Conservation (phyloP, 176 grass and related monocot species). For the Bromus sterilis region DNA sequence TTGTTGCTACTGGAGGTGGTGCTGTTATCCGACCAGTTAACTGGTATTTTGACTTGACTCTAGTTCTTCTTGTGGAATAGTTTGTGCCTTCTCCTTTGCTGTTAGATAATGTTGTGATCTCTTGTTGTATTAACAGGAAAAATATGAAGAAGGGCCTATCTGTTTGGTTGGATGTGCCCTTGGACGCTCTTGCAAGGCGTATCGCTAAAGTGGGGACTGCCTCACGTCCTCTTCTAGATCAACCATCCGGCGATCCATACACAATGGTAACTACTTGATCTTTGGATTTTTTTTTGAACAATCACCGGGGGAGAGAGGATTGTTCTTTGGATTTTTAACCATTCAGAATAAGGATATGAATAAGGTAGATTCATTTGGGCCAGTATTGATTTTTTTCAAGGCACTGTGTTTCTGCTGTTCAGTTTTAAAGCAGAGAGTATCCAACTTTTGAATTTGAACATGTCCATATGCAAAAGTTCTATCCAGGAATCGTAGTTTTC, state of each 20-base stretch:
- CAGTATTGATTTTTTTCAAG: not conserved
- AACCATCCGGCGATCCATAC: conserved; percentile 90
- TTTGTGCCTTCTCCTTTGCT: not conserved
- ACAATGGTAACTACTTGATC: conserved; percentile 53
- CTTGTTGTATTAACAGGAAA: conserved; percentile 51
- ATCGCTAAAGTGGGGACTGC: conserved; percentile 93
- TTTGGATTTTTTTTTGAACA: not conserved
- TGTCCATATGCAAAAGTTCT: not conserved
- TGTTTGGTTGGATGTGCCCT: conserved; percentile 95
- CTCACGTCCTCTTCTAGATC: conserved; percentile 92
- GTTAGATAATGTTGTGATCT: not conserved
- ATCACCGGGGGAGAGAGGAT: too few relatives aligned
- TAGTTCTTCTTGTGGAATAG: not conserved
- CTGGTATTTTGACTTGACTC: conserved; percentile 47
- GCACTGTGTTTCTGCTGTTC: not conserved
- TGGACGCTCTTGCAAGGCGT: conserved; percentile 84
- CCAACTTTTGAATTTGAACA: too few relatives aligned
- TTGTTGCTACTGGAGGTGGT: conserved; percentile 95
- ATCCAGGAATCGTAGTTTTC: not conserved
- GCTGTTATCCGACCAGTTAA: conserved; percentile 93
- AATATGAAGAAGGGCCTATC: conserved; percentile 90
- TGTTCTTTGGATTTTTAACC: not conserved
- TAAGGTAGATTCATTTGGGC: not conserved
- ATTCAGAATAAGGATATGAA: not conserved
- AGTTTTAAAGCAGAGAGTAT: not conserved